phyloP scores from a whole-genome alignment of 306 rosid genomes.

The Abrus pulchellus region DNA sequence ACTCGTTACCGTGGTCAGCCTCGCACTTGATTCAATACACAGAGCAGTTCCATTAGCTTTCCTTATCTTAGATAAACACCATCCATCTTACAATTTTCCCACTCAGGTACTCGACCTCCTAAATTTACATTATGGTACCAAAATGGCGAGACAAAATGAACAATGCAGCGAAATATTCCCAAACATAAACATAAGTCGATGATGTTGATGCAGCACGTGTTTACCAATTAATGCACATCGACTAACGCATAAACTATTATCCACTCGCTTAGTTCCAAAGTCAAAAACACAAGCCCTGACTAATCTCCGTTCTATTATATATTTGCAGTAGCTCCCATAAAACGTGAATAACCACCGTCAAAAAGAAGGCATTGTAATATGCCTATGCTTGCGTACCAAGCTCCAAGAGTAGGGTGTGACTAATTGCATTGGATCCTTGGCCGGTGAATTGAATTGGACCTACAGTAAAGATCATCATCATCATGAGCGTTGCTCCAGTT shows the following conservation, averaged over 20 bases:
- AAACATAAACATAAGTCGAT: background rate
- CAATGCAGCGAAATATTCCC: constrained; percentile 28
- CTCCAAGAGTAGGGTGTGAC: constrained; percentile 87
- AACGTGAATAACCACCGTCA: constrained; percentile 39
- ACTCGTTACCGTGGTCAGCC: background rate
- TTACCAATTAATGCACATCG: constrained; percentile 27
- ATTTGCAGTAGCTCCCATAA: constrained; percentile 25
- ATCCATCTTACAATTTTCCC: background rate
- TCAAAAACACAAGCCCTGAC: constrained; percentile 6
- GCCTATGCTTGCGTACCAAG: constrained; percentile 73
- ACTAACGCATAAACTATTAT: background rate
- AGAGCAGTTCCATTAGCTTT: background rate
- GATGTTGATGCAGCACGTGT: constrained; percentile 21
- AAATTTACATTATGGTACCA: constrained; percentile 6
- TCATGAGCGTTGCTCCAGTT: constrained; percentile 26
- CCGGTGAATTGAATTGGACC: constrained; percentile 97
- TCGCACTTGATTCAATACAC: background rate
- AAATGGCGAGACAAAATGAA: background rate
- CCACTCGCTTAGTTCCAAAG: background rate
- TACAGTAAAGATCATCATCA: constrained; percentile 42
- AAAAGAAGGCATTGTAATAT: constrained; percentile 17
- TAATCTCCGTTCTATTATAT: constrained; percentile 38
- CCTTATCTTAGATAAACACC: background rate
- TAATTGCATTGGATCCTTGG: constrained; percentile 74
- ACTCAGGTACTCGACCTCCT: background rate